These are phyloP conservation scores for Pleurotus tuber-regium DNA, from an alignment of 768 basidiomycete species.

Conservation along the genomic window DNA sequence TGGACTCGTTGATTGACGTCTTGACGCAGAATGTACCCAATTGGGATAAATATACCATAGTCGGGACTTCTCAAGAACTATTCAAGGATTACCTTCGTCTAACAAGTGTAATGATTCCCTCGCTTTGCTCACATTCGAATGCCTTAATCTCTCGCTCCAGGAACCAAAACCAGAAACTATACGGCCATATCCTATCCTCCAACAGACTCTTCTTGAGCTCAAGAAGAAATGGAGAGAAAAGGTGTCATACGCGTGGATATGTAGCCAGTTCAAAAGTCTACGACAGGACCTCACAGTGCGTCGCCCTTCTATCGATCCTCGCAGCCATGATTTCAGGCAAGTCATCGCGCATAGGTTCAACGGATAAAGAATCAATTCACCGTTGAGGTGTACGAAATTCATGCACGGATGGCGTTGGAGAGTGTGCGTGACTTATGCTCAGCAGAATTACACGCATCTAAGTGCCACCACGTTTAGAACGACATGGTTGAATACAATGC, in stretches of 20 bases:
- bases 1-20: constrained; percentile 5
- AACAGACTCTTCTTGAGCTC: constrained; percentile 81
- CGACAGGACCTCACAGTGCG: constrained; percentile 96
- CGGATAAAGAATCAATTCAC: constrained; percentile 99
- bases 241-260: constrained; percentile 80
- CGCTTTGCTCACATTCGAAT: no score
- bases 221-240: constrained; percentile 88
- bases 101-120: constrained; percentile 85
- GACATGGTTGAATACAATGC: constrained; percentile 99
- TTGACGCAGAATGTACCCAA: constrained; percentile 81
- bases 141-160: no score
- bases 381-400: constrained; percentile 95
- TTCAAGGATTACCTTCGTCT: constrained; percentile 97
- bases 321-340: constrained; percentile 10
- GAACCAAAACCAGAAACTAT: constrained; percentile 95
- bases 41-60: constrained; percentile 96
- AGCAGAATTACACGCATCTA: constrained; percentile 9
- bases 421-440: constrained; percentile 45
- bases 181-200: constrained; percentile 81
- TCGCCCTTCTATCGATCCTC: constrained; percentile 21
- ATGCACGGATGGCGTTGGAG: constrained; percentile 95
- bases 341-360: constrained; percentile 68
- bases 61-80: constrained; percentile 82
- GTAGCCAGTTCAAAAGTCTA: constrained; percentile 96
- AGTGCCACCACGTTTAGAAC: constrained; percentile 44